A percentile compares a stretch with the other conserved stretches of the same genome.
Evolutionary conservation across 2,329 filamentous ascomycete species (phyloP).

Genomic region (Hansfordia pulvinata): DNA sequence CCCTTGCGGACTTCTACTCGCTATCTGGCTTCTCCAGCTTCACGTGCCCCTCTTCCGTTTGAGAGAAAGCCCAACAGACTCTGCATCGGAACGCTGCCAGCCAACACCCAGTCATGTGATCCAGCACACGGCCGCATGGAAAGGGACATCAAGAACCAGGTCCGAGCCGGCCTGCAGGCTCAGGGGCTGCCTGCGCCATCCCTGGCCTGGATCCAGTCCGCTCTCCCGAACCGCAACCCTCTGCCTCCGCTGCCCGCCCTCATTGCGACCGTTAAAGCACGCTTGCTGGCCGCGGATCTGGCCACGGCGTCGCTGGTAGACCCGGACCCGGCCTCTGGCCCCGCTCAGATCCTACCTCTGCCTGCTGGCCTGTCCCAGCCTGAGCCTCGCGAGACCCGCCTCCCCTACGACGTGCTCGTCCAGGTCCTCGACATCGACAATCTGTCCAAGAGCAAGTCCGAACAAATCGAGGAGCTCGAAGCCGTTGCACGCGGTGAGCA

Average conservation of each 20-base stretch:
- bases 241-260: slow-evolving; percentile 56
- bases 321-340: too few species aligned
- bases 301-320: slow-evolving; percentile 41
- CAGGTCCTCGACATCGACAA: slow-evolving; percentile 85
- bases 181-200: slow-evolving; percentile 40
- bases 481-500: slow-evolving; percentile 59
- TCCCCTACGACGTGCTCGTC: slow-evolving; percentile 53
- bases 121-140: too few species aligned
- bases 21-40: too few species aligned
- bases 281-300: slow-evolving; percentile 68
- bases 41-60: too few species aligned
- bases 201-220: slow-evolving; percentile 45
- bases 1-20: too few species aligned
- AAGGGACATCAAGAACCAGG: too few species aligned
- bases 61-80: too few species aligned
- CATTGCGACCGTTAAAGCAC: slow-evolving; percentile 66
- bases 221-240: slow-evolving; percentile 41
- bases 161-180: slow-evolving; percentile 33
- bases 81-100: slow-evolving; percentile 1
- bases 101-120: slow-evolving; percentile 3
- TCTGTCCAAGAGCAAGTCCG: slow-evolving; percentile 66
- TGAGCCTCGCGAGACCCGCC: slow-evolving; percentile 35
- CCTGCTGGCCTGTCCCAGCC: slow-evolving; percentile 44
- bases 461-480: slow-evolving; percentile 74
- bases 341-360: slow-evolving; percentile 23